Conservation (phyloP, 371 early-diverging fungal species). For the Thermomucor indicae-seudaticae region DNA sequence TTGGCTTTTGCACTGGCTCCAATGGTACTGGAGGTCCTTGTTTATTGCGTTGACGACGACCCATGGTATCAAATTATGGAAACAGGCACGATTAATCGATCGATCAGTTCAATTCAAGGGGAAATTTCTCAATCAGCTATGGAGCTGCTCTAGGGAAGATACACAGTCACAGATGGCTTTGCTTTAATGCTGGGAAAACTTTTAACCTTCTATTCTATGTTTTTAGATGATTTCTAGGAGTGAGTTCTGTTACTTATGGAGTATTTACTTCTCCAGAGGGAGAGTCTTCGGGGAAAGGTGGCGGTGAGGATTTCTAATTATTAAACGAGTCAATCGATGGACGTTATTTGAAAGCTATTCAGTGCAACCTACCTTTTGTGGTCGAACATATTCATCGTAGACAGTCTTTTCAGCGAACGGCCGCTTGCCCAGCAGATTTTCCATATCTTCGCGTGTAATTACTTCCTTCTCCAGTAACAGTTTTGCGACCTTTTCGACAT, state of each 20-base stretch:
- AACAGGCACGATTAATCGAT: too few species aligned
- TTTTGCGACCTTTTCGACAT: constrained; percentile 92
- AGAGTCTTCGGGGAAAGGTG: constrained; percentile 1
- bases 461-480: constrained; percentile 95
- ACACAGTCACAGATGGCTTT: too few species aligned
- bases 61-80: too few species aligned
- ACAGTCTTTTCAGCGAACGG: constrained; percentile 89
- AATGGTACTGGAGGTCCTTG: constrained; percentile 21
- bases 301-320: neutral
- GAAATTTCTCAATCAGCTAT: too few species aligned
- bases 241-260: too few species aligned
- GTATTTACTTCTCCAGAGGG: neutral
- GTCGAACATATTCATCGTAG: constrained; percentile 8
- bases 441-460: constrained; percentile 92
- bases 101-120: too few species aligned
- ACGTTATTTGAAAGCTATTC: neutral
- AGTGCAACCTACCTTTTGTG: constrained; percentile 1
- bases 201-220: too few species aligned
- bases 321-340: too few species aligned
- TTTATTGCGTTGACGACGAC: constrained; percentile 22
- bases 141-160: too few species aligned
- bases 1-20: constrained; percentile 1
- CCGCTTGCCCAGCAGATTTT: constrained; percentile 81
- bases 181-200: too few species aligned
- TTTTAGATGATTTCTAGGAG: too few species aligned